Evolutionary conservation across 2,329 filamentous ascomycete species (phyloP).

Genomic region (Neonectria magnoliae): DNA sequence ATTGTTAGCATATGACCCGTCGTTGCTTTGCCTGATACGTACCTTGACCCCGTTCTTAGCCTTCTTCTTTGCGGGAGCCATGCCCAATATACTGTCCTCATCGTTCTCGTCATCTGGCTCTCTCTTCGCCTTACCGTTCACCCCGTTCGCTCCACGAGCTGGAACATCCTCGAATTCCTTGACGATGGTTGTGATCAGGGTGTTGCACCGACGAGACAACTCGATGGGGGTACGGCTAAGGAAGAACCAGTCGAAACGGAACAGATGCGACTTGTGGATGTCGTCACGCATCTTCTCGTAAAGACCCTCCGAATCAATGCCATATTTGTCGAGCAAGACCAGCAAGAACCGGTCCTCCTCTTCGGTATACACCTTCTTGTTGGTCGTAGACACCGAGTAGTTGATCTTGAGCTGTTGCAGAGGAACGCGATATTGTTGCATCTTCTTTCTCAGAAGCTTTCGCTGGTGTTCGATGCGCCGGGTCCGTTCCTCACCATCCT

Average conservation of each 20-base stretch:
- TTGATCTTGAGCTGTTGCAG: constrained; percentile 98
- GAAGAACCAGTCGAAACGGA: constrained; percentile 99
- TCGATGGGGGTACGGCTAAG: constrained; percentile 92
- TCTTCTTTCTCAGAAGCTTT: constrained; percentile 93
- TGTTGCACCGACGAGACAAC: constrained; percentile 91
- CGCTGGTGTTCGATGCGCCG: constrained; percentile 91
- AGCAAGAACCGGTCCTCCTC: constrained; percentile 96
- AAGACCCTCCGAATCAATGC: constrained; percentile 88
- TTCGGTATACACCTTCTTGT: constrained; percentile 99
- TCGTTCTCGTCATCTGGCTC: constrained; percentile 84
- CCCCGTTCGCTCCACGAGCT: constrained; percentile 64
- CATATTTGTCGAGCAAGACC: constrained; percentile 91
- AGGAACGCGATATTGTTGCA: constrained; percentile 95
- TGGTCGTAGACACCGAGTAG: constrained; percentile 98
- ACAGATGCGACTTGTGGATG: constrained; percentile 91
- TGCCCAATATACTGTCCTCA: constrained; percentile 81
- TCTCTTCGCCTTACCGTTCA: constrained; percentile 77
- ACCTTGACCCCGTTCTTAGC: constrained; percentile 89
- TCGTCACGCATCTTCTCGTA: constrained; percentile 98
- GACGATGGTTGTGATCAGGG: constrained; percentile 91
- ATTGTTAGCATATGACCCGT: constrained; percentile 27
- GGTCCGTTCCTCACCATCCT: constrained; percentile 90
- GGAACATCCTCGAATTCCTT: constrained; percentile 87
- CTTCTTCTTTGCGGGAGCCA: constrained; percentile 94
- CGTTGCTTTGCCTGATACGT: constrained; percentile 32